Conservation (phyloP, 768 basidiomycete species). For the Rhodotorula diobovata region DNA sequence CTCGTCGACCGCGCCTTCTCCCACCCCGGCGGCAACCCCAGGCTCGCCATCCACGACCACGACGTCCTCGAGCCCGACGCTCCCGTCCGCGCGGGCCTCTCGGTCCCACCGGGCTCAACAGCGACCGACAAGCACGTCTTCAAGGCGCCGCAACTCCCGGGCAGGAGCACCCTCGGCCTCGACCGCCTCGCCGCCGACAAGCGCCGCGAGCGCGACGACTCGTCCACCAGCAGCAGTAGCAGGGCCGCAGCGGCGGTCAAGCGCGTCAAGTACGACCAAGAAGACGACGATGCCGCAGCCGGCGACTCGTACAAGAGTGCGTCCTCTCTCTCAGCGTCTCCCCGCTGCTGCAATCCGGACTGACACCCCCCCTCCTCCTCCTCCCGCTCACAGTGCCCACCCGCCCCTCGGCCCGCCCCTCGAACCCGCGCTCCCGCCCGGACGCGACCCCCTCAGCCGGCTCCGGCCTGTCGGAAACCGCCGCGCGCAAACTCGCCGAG, state of each 20-base stretch:
- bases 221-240: conserved; percentile 49
- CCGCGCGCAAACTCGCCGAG: conserved; percentile 69
- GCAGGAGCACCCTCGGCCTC: conserved; percentile 75
- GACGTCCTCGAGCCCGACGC: conserved; percentile 40
- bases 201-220: conserved; percentile 52
- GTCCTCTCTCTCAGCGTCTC: conserved; percentile 24
- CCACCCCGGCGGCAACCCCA: conserved; percentile 1
- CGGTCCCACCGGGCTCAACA: conserved; percentile 57
- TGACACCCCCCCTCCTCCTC: not conserved
- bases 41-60: conserved; percentile 30
- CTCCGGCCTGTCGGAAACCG: conserved; percentile 76
- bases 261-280: conserved; percentile 64
- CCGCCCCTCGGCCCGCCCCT: conserved; percentile 55
- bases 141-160: conserved; percentile 69
- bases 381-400: conserved; percentile 60
- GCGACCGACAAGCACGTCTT: conserved; percentile 67
- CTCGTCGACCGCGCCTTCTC: conserved; percentile 29
- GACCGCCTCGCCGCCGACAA: conserved; percentile 87
- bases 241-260: conserved; percentile 50
- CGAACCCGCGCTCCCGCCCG: conserved; percentile 66
- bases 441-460: conserved; percentile 92
- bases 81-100: conserved; percentile 36
- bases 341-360: not conserved
- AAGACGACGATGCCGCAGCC: conserved; percentile 48
- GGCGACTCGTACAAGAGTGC: conserved; percentile 77